A percentile compares a stretch with the other conserved stretches of the same genome.
These are phyloP conservation scores for Asterophora lycoperdoides DNA, from an alignment of 768 basidiomycete genomes.

Conservation along the genomic window DNA sequence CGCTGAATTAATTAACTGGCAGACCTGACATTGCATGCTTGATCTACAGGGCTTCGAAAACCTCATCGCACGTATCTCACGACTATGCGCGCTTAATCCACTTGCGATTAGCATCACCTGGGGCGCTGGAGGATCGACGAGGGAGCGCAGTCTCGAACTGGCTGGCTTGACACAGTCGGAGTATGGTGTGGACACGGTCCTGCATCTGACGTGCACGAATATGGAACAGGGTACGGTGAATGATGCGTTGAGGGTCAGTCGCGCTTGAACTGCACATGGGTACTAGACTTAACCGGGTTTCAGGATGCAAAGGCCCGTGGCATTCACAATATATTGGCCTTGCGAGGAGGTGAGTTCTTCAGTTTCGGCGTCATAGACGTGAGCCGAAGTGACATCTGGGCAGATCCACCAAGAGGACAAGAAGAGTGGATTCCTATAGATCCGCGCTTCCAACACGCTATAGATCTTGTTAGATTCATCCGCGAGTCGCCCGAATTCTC, in stretches of 20 bases:
- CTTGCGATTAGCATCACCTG: constrained; percentile 91
- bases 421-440: constrained; percentile 91
- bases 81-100: constrained; percentile 72
- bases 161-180: constrained; percentile 72
- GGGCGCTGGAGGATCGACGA: constrained; percentile 95
- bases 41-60: constrained; percentile 80
- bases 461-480: constrained; percentile 91
- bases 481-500: constrained; percentile 71
- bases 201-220: constrained; percentile 97
- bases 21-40: constrained; percentile 1
- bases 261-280: background rate
- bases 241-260: constrained; percentile 70
- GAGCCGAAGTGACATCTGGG: constrained; percentile 1
- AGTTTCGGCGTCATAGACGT: background rate
- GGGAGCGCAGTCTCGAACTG: constrained; percentile 81
- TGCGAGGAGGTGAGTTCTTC: constrained; percentile 72
- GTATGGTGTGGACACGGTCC: constrained; percentile 77
- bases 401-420: constrained; percentile 90
- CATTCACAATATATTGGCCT: constrained; percentile 85
- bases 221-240: constrained; percentile 89
- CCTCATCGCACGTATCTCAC: constrained; percentile 79
- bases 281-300: constrained; percentile 1
- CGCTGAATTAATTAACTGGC: background rate
- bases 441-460: constrained; percentile 75
- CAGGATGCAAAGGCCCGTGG: constrained; percentile 78